A percentile compares a stretch with the other conserved stretches of the same genome.
phyloP scores from a whole-genome alignment of 805 yeast genomes.

The Dipodascopsis uninucleata region DNA sequence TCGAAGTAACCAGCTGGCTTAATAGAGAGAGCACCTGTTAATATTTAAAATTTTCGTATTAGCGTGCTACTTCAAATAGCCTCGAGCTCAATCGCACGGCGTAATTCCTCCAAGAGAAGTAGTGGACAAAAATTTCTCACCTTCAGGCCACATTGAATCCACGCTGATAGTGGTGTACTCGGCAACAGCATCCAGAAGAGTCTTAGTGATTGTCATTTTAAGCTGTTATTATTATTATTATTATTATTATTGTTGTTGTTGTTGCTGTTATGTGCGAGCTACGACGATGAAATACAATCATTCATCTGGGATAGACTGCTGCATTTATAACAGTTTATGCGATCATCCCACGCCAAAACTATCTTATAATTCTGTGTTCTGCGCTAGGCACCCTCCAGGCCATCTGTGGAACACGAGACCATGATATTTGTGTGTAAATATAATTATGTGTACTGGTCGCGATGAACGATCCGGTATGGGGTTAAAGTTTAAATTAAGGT shows the following conservation, averaged over 20 bases:
- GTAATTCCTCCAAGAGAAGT: no score
- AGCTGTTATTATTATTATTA: neutral
- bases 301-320: neutral
- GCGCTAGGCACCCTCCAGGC: no score
- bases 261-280: no score
- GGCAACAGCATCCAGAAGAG: slow-evolving; percentile 19
- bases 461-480: no score
- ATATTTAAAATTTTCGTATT: neutral
- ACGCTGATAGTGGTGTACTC: slow-evolving; percentile 19
- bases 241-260: no score
- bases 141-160: slow-evolving; percentile 28
- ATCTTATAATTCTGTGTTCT: no score
- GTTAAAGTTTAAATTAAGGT: no score
- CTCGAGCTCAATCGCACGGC: no score
- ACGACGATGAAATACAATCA: neutral
- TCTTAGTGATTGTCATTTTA: slow-evolving; percentile 8
- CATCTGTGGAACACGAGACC: no score
- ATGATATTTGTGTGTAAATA: no score
- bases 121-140: slow-evolving; percentile 4
- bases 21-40: slow-evolving; percentile 18
- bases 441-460: no score
- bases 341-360: no score
- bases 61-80: neutral
- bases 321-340: neutral
- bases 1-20: slow-evolving; percentile 23